A percentile compares a stretch with the other conserved stretches of the same genome.
These are phyloP conservation scores for Mucor velutinosus DNA, from an alignment of 371 early-diverging fungal species.

Conservation along the genomic window DNA sequence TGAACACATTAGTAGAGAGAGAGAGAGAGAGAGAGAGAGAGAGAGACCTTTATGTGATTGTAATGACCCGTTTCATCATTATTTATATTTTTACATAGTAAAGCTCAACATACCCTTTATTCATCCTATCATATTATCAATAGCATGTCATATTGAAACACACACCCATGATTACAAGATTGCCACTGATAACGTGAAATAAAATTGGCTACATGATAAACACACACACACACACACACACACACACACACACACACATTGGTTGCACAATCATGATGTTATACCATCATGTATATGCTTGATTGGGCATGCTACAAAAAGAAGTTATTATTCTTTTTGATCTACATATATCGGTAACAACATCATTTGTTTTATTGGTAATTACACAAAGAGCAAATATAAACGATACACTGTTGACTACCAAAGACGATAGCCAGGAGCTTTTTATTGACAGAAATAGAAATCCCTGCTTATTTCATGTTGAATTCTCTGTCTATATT, in stretches of 20 bases:
- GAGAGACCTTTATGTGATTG: too few species aligned
- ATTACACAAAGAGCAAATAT: not conserved
- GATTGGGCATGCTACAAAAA: slow-evolving; percentile 2
- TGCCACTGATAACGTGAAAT: not conserved
- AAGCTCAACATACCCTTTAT: not conserved
- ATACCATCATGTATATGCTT: not conserved
- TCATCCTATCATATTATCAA: not conserved
- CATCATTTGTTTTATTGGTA: not conserved
- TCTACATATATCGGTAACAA: not conserved
- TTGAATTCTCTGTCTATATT: not conserved
- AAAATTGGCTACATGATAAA: not conserved
- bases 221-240: not conserved
- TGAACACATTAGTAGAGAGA: not conserved
- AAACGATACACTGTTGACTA: not conserved
- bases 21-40: too few species aligned
- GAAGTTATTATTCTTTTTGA: not conserved
- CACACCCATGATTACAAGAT: not conserved
- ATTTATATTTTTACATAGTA: not conserved
- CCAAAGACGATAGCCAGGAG: not conserved
- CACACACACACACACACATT: not conserved
- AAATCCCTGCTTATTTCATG: not conserved
- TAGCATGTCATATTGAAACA: not conserved
- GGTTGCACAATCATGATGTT: not conserved
- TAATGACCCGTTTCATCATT: not conserved
- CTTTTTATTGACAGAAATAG: not conserved